Evolutionary conservation across 306 rosid genomes (phyloP), one percentile per base, ranked within the genome.

Genomic region (Cucurbita pepo): DNA sequence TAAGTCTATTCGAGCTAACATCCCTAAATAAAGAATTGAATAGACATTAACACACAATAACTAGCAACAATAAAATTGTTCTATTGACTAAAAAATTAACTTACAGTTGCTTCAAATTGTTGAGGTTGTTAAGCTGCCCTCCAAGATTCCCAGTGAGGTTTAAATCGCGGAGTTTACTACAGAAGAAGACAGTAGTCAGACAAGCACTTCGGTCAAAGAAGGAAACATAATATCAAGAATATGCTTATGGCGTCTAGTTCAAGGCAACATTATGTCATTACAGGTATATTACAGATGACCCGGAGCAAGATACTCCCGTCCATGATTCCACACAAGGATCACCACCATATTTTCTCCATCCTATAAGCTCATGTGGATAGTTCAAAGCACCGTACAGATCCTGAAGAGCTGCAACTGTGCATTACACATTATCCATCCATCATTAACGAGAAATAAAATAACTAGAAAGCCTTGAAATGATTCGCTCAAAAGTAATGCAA

Each of bases 301-400:
- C 91, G 77, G 78, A 86, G 81, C 97, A 94, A 53, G 83, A 84
- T 13, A 91, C 95, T 81, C 99, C 99, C 4, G 78, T 76, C 99
- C 97, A 94, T 77, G 86, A 82, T 80, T 94, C 91, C 77, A 63
- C 86, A 70, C 99, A 94, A 73, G 99, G 99, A 84, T 94, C 96
- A 52, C 74, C 80, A 47, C 90, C 82, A 38, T 85, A 77, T 43
- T 55, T 40, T 82, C 73, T 82, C 98, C 97, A 94, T 58, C 90
- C 87, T 59, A 72, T 77, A 78, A 94, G 87, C 85, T 14, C 77
- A 10, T 67, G 52, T 40, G 97, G 87, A 38, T 52, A 40, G 80
- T 91, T 89, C 74, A 94, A 82, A 72, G 88, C 47, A 76, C 72
- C 79, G 80, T 87, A 91, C 52, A 91, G 71, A 60, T 83, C 89